Evolutionary conservation across 164 flowering plant species (phyloP), one percentile per base, ranked within the genome.

Genomic region (Sextonia rubra): DNA sequence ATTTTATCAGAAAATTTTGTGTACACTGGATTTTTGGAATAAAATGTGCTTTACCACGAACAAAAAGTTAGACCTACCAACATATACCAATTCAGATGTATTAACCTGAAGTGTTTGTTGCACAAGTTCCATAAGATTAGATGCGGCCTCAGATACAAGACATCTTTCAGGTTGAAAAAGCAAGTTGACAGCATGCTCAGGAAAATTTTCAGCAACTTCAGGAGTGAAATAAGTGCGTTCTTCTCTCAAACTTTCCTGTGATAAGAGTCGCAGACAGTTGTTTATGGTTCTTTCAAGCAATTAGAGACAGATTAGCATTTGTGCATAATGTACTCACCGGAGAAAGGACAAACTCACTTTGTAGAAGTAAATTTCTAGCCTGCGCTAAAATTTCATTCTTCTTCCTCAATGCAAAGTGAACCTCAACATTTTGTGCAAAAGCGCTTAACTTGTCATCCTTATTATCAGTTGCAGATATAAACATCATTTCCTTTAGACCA

Each of bases 391-490:
- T 89, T 79, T 95, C 98, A 44, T 66, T 88, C 82, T 85, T 93
- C 80, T 90, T 95, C 82, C 87, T 86, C 65, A 85, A 77, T 61
- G 97, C 99, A 89, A 93, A 95, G 82, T 91, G 98, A 80, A 90
- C 90, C 85, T 93, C 98, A 69, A 93, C 90, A 87, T 91, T 90
- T 77, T 90, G 87, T 71, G 92, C 87, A 83, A 85, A 95, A 69
- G 77, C 80, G 74, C 90, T 91, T 77, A 95, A 71, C 63, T 83
- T 86, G 47, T 85, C 80, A 74, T 88, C 97, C 70, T 82, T 82
- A 63, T 64, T 73, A 83, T 91, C 94, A 70, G 87, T 81, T 60
- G 82, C 65, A 1, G 99, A 89, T 79, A 95, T 89, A 79, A 91
- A 89, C 81, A 65, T 80, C 75, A 91, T 60, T 67, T 89, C 92